Percentiles rank a stretch among this genome's conserved stretches.
These are phyloP conservation scores for Macroventuria anomochaeta DNA, from an alignment of 2,329 filamentous ascomycete genomes.

Conservation along the genomic window DNA sequence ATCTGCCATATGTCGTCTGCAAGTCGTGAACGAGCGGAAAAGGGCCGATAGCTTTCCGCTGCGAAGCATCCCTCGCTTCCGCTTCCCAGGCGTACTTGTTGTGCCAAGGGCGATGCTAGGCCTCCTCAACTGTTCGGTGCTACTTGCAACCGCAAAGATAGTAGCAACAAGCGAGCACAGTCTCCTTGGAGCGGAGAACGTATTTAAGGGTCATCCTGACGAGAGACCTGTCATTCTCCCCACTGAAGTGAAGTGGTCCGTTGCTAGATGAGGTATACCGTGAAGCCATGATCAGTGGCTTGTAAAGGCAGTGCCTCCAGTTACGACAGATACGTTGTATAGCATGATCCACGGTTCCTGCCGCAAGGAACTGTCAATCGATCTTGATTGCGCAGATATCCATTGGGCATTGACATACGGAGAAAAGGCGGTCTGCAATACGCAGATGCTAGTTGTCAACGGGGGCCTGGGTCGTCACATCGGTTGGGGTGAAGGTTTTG, in stretches of 20 bases:
- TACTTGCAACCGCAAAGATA: neutral
- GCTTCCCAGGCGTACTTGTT: neutral
- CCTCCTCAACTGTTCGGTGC: neutral
- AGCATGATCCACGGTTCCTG: neutral
- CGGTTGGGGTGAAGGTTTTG: conserved; percentile 1
- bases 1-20: conserved; percentile 8
- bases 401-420: neutral
- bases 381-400: conserved; percentile 17
- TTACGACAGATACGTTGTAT: conserved; percentile 1
- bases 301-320: neutral
- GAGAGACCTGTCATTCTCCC: neutral
- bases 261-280: neutral
- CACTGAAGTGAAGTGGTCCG: neutral
- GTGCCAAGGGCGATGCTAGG: neutral
- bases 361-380: conserved; percentile 8
- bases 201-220: neutral
- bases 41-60: conserved; percentile 5
- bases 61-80: conserved; percentile 13
- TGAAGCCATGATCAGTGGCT: neutral
- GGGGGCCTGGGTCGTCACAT: conserved; percentile 7
- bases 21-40: conserved; percentile 12
- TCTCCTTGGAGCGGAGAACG: neutral
- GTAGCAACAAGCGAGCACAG: neutral
- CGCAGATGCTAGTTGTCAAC: conserved; percentile 5
- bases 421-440: conserved; percentile 14